phyloP scores from a whole-genome alignment of 805 yeast genomes.

The Ogataea degrootiae region DNA sequence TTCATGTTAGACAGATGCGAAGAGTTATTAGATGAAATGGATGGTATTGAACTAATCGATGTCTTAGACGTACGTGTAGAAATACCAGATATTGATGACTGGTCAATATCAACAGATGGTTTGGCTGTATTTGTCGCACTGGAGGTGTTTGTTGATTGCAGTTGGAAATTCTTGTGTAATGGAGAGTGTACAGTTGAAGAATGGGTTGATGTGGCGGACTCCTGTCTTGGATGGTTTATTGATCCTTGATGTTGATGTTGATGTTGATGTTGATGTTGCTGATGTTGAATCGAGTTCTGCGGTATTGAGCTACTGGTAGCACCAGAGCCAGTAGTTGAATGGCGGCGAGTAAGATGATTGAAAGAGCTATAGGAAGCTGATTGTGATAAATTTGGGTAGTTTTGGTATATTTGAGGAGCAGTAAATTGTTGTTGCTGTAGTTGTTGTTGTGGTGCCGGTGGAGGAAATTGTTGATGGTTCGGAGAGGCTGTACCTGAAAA shows the following conservation, averaged over 20 bases:
- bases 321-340: neutral
- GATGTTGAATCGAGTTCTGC: too few relatives aligned
- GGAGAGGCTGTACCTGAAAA: neutral
- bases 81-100: neutral
- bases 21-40: neutral
- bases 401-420: conserved; percentile 1
- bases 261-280: too few relatives aligned
- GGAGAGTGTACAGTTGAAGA: too few relatives aligned
- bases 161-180: too few relatives aligned
- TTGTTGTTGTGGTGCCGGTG: neutral
- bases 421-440: conserved; percentile 1
- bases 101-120: too few relatives aligned
- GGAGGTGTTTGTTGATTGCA: too few relatives aligned
- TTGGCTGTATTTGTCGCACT: too few relatives aligned
- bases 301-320: too few relatives aligned
- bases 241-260: too few relatives aligned
- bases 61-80: neutral
- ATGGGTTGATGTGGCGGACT: too few relatives aligned
- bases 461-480: neutral
- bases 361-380: neutral
- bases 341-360: neutral
- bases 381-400: neutral
- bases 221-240: too few relatives aligned
- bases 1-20: neutral
- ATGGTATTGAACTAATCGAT: neutral